Conservation (phyloP, 192 early-diverging fungal genomes). For the Gryganskiella cystojenkinii region DNA sequence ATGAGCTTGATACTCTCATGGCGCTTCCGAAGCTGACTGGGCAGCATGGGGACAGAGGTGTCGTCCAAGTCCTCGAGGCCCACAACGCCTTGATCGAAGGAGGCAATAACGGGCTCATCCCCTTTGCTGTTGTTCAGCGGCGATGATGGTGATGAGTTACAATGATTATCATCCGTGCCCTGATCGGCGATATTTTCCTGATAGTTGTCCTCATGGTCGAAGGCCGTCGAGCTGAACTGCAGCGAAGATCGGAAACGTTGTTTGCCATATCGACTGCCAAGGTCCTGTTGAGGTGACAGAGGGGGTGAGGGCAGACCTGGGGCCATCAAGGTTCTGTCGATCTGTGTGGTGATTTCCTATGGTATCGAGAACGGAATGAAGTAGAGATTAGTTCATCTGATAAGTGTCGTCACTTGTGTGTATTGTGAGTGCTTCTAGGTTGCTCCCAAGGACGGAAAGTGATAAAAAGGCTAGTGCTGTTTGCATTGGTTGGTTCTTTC, state of each 20-base stretch:
- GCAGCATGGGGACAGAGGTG: slow-evolving; percentile 19
- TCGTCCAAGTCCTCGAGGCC: slow-evolving; percentile 6
- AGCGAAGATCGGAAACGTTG: neutral
- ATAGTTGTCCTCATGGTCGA: too few species aligned
- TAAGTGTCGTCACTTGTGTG: neutral
- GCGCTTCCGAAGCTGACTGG: slow-evolving; percentile 34
- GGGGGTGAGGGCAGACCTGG: slow-evolving; percentile 45
- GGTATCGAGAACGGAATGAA: neutral
- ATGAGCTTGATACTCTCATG: slow-evolving; percentile 32
- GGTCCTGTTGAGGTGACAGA: slow-evolving; percentile 31
- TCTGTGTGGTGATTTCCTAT: neutral
- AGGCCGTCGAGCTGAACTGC: too few species aligned
- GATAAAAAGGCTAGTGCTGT: neutral
- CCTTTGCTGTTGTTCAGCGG: too few species aligned
- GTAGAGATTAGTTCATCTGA: neutral
- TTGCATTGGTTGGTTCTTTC: neutral
- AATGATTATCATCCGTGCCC: too few species aligned
- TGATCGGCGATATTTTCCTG: too few species aligned
- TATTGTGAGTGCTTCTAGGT: neutral
- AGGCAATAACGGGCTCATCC: neutral
- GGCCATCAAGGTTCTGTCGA: neutral
- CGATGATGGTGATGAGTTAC: too few species aligned
- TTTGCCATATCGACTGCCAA: neutral
- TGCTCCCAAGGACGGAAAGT: too few species aligned
- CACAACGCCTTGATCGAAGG: neutral